A percentile compares a stretch with the other conserved stretches of the same genome.
These are phyloP conservation scores for Cercospora sp. DNA, from an alignment of 2,329 filamentous ascomycete genomes.

Conservation along the genomic window DNA sequence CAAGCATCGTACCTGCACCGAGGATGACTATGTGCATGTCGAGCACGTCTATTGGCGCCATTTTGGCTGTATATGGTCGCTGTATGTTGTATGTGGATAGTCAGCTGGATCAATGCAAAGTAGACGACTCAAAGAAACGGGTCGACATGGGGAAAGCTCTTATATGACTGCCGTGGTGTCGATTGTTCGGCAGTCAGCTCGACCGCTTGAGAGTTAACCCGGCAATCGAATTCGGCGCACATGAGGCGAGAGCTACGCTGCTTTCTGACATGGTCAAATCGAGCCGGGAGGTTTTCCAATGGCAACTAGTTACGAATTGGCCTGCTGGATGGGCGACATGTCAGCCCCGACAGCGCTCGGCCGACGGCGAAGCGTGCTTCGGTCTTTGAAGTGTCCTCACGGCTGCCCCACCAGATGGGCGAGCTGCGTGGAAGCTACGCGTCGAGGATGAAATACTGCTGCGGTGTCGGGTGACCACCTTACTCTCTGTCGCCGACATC, in stretches of 20 bases:
- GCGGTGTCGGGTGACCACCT: not conserved
- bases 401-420: not conserved
- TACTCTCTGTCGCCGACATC: not conserved
- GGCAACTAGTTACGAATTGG: constrained; percentile 21
- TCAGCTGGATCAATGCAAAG: not conserved
- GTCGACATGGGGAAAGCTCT: not conserved
- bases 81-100: not conserved
- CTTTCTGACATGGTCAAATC: constrained; percentile 11
- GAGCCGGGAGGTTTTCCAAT: not conserved
- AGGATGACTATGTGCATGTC: constrained; percentile 40
- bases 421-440: not conserved
- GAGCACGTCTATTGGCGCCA: constrained; percentile 37
- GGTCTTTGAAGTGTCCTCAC: not conserved
- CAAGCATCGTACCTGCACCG: constrained; percentile 35
- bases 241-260: constrained; percentile 16
- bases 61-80: constrained; percentile 16
- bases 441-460: not conserved
- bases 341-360: constrained; percentile 1
- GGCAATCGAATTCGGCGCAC: constrained; percentile 18
- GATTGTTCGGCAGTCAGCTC: constrained; percentile 10
- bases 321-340: constrained; percentile 6
- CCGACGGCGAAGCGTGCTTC: not conserved
- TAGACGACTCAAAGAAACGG: not conserved
- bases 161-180: constrained; percentile 4
- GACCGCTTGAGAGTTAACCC: constrained; percentile 14